Conservation (phyloP, 148 eudicot genomes). For the Chenopodium suecicum region DNA sequence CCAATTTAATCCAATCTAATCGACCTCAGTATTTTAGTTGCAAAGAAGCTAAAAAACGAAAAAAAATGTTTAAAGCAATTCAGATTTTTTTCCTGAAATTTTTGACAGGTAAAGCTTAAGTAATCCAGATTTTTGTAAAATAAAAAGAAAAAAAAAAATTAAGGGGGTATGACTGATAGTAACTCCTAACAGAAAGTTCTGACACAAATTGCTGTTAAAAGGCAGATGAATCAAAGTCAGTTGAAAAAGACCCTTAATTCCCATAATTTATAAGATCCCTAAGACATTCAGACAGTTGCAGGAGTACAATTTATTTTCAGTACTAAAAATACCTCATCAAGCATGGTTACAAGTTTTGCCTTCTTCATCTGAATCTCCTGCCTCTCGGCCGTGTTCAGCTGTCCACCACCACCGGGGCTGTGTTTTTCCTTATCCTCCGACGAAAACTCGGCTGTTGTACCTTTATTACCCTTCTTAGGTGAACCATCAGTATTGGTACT, state of each 20-base stretch:
- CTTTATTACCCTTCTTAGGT: slow-evolving; percentile 30
- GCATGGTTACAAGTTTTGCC: slow-evolving; percentile 77
- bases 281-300: neutral
- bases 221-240: slow-evolving; percentile 26
- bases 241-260: slow-evolving; percentile 39
- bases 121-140: neutral
- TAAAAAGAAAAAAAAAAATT: neutral
- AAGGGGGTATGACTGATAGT: slow-evolving; percentile 27
- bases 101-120: slow-evolving; percentile 11
- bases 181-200: slow-evolving; percentile 38
- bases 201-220: slow-evolving; percentile 33
- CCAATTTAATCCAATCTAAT: neutral
- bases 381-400: slow-evolving; percentile 61
- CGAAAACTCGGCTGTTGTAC: slow-evolving; percentile 8
- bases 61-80: too few relatives aligned
- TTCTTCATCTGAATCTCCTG: slow-evolving; percentile 84
- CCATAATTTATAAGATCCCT: slow-evolving; percentile 19
- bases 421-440: slow-evolving; percentile 21
- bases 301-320: neutral
- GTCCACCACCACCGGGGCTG: slow-evolving; percentile 9
- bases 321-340: slow-evolving; percentile 65
- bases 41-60: neutral
- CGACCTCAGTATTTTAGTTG: neutral
- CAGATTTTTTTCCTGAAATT: neutral
- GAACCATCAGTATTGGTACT: neutral